Conservation (phyloP, 2,329 filamentous ascomycete genomes). For the Fusarium camptoceras region DNA sequence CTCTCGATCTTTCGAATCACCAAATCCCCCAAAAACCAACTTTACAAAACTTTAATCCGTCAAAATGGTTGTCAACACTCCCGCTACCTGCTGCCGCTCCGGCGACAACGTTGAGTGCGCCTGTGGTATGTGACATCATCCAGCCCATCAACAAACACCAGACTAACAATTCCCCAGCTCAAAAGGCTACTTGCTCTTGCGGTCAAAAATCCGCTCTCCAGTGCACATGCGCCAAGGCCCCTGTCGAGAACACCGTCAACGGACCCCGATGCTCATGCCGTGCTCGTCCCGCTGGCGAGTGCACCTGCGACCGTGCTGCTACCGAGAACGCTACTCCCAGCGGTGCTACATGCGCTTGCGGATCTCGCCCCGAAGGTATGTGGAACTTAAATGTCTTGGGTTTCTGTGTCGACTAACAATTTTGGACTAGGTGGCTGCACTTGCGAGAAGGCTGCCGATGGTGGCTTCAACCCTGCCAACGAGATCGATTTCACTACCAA, state of each 20-base stretch:
- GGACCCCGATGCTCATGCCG: conserved; percentile 87
- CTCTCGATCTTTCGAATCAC: neutral
- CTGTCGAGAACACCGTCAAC: conserved; percentile 77
- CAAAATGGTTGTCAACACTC: conserved; percentile 51
- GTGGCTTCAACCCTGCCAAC: conserved; percentile 69
- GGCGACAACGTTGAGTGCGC: conserved; percentile 63
- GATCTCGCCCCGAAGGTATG: conserved; percentile 77
- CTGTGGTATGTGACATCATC: conserved; percentile 62
- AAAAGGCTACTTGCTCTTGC: conserved; percentile 84
- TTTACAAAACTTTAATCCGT: conserved; percentile 8
- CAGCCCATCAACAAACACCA: too few relatives aligned
- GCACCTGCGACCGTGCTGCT: conserved; percentile 80
- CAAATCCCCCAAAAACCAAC: neutral
- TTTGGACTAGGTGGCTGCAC: conserved; percentile 72
- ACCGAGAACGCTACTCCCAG: conserved; percentile 74
- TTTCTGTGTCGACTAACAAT: conserved; percentile 17
- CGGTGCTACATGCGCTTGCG: conserved; percentile 79
- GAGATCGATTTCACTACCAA: conserved; percentile 90
- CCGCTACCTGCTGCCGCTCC: conserved; percentile 68
- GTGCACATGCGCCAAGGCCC: conserved; percentile 85
- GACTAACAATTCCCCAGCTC: conserved; percentile 55
- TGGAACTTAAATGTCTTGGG: conserved; percentile 25
- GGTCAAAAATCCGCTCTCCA: conserved; percentile 87
- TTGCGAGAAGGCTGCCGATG: conserved; percentile 79
- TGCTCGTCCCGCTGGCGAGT: conserved; percentile 80